Conservation (phyloP, 805 yeast genomes). For the Candida maesae region DNA sequence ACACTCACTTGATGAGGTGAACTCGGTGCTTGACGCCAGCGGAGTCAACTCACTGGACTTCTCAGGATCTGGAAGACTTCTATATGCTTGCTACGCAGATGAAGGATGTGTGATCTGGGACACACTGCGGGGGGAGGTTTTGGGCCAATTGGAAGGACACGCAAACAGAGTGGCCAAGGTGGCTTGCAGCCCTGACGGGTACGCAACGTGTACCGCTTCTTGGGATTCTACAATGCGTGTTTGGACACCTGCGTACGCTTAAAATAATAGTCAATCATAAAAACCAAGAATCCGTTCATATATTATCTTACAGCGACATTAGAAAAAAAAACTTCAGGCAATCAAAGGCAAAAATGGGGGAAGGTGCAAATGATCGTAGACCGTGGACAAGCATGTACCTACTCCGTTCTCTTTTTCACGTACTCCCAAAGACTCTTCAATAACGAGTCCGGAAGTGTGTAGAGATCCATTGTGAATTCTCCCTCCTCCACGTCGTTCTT, state of each 20-base stretch:
- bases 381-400: neutral
- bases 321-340: neutral
- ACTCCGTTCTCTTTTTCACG: constrained; percentile 64
- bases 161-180: constrained; percentile 59
- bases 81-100: constrained; percentile 75
- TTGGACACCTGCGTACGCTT: constrained; percentile 45
- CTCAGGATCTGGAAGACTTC: constrained; percentile 67
- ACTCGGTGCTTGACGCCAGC: constrained; percentile 45
- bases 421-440: constrained; percentile 93
- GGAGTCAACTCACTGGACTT: constrained; percentile 73
- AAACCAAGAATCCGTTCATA: neutral
- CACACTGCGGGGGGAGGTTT: constrained; percentile 54
- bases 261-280: neutral
- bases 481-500: constrained; percentile 96
- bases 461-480: constrained; percentile 94
- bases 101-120: constrained; percentile 79
- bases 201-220: constrained; percentile 72
- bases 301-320: constrained; percentile 2
- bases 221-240: constrained; percentile 74
- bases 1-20: constrained; percentile 19
- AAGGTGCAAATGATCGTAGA: too few relatives aligned
- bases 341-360: too few relatives aligned
- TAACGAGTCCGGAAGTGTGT: constrained; percentile 86
- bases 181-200: constrained; percentile 66
- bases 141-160: constrained; percentile 68